A percentile compares a stretch with the other conserved stretches of the same genome.
phyloP scores from a whole-genome alignment of 164 flowering plant genomes.

The Cinnamomum micranthum region DNA sequence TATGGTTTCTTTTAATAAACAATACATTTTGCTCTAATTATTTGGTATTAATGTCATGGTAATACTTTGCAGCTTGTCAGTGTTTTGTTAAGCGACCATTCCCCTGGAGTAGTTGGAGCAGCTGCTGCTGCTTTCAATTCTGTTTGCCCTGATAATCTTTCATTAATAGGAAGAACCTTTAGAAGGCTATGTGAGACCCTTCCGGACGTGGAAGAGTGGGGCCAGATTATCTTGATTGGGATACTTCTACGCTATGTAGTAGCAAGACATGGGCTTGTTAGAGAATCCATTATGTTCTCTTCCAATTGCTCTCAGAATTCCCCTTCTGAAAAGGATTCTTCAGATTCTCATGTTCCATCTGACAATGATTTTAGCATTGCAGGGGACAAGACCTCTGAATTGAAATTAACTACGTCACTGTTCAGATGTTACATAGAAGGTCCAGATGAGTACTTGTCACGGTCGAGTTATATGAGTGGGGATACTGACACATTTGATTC shows the following conservation, averaged over 20 bases:
- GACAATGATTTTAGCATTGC: conserved; percentile 21
- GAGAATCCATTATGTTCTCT: conserved; percentile 66
- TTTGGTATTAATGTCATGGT: background rate
- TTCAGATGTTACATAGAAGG: conserved; percentile 84
- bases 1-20: too few species aligned
- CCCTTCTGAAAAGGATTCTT: conserved; percentile 34
- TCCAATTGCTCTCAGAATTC: conserved; percentile 21
- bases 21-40: too few species aligned
- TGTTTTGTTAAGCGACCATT: conserved; percentile 66
- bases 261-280: conserved; percentile 82
- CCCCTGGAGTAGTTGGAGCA: conserved; percentile 97
- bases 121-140: conserved; percentile 89
- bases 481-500: conserved; percentile 27
- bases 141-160: conserved; percentile 74
- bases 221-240: conserved; percentile 79
- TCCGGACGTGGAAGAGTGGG: conserved; percentile 99
- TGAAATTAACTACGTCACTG: conserved; percentile 46
- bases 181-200: conserved; percentile 76
- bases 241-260: conserved; percentile 80
- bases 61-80: conserved; percentile 65
- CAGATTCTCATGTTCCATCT: conserved; percentile 18
- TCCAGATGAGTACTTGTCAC: conserved; percentile 71
- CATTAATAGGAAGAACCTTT: conserved; percentile 66
- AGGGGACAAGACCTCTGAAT: conserved; percentile 10
- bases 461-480: conserved; percentile 31